phyloP scores from a whole-genome alignment of 164 flowering plant species.

The Stephania cephalantha region DNA sequence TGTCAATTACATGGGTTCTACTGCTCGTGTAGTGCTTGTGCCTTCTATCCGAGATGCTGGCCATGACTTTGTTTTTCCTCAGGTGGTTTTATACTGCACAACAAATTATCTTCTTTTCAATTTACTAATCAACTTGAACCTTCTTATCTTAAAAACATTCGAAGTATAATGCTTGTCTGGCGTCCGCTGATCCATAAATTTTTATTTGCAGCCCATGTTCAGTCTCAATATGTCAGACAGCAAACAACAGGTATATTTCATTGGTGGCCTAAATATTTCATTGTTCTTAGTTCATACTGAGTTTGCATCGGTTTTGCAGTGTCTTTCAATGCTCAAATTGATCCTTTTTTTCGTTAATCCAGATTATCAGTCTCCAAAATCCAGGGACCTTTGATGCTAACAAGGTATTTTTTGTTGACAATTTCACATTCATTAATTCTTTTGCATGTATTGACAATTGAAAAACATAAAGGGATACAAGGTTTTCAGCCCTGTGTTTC shows the following conservation, averaged over 20 bases:
- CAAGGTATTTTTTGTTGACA: conserved; percentile 42
- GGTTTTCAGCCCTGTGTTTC: neutral
- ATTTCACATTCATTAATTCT: neutral
- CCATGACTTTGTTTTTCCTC: conserved; percentile 96
- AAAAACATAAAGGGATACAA: neutral
- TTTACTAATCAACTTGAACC: conserved; percentile 5
- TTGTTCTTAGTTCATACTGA: conserved; percentile 3
- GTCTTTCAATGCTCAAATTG: neutral
- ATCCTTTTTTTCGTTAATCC: conserved; percentile 16
- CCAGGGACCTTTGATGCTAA: conserved; percentile 75
- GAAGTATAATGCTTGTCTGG: neutral
- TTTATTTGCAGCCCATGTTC: conserved; percentile 70
- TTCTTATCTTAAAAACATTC: no score
- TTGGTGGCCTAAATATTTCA: neutral
- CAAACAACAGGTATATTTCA: conserved; percentile 55
- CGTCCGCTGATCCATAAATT: neutral
- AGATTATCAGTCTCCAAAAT: conserved; percentile 71
- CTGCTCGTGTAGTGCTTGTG: conserved; percentile 66
- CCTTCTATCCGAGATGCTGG: conserved; percentile 90
- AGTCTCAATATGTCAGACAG: conserved; percentile 42
- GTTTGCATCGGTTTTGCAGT: neutral
- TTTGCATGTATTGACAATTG: neutral
- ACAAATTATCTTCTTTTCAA: neutral
- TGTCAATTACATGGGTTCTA: conserved; percentile 72
- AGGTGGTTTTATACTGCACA: conserved; percentile 41